These are phyloP conservation scores for Gomphus sp. DNA, from an alignment of 1,284 basidiomycete genomes.

Conservation along the genomic window DNA sequence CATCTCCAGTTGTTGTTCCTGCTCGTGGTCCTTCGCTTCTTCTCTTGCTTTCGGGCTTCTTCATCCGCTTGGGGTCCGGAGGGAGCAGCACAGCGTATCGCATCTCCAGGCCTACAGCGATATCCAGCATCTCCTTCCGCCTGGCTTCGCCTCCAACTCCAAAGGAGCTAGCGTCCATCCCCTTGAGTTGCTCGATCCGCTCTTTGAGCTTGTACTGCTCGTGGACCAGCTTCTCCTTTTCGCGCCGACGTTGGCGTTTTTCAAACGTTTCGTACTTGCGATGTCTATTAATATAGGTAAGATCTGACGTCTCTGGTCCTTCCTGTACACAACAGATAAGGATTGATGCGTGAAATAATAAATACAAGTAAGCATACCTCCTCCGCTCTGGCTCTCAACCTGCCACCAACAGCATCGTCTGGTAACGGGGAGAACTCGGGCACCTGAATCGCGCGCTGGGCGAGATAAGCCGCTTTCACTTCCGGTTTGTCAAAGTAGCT, in stretches of 20 bases:
- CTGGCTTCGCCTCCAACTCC: slow-evolving; percentile 64
- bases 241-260: slow-evolving; percentile 74
- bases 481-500: slow-evolving; percentile 73
- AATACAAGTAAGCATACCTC: slow-evolving; percentile 42
- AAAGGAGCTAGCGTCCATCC: slow-evolving; percentile 63
- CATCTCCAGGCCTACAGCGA: slow-evolving; percentile 54
- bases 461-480: slow-evolving; percentile 58
- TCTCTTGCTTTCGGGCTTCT: slow-evolving; percentile 14
- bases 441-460: slow-evolving; percentile 62
- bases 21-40: slow-evolving; percentile 12
- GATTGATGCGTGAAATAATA: slow-evolving; percentile 12
- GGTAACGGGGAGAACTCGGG: slow-evolving; percentile 53
- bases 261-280: slow-evolving; percentile 82
- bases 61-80: slow-evolving; percentile 37
- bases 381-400: slow-evolving; percentile 60
- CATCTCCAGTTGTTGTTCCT: slow-evolving; percentile 10
- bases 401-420: slow-evolving; percentile 54
- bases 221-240: slow-evolving; percentile 85
- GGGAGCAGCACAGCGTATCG: slow-evolving; percentile 63
- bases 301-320: slow-evolving; percentile 70
- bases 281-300: slow-evolving; percentile 77
- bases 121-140: slow-evolving; percentile 58
- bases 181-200: slow-evolving; percentile 75
- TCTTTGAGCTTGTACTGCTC: slow-evolving; percentile 88
- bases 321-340: slow-evolving; percentile 28